Conservation (phyloP, 305 asterid genomes). For the Fraxinus ornus region DNA sequence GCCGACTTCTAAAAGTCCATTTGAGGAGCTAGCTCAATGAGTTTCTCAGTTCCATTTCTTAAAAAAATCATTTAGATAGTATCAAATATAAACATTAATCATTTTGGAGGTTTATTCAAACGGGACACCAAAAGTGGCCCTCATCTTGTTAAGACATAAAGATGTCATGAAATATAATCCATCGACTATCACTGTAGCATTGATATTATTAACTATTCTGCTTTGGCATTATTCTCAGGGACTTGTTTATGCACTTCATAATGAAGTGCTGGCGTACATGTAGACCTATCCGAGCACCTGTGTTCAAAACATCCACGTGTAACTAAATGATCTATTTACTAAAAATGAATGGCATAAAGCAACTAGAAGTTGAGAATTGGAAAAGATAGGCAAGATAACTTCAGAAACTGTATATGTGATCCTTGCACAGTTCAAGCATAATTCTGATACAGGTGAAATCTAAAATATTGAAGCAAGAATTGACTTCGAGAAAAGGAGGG, state of each 20-base stretch:
- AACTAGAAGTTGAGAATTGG: not conserved
- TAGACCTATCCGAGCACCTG: not conserved
- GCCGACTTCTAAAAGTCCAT: not conserved
- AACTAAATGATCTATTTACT: not conserved
- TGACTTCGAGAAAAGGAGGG: not conserved
- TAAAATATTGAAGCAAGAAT: not conserved
- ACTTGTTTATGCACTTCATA: not conserved
- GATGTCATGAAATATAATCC: not conserved
- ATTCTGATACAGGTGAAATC: not conserved
- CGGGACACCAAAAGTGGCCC: not conserved
- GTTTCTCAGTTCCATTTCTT: not conserved
- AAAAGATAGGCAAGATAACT: not conserved
- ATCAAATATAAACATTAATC: not conserved
- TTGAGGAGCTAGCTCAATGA: not conserved
- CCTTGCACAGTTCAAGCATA: conserved; percentile 1
- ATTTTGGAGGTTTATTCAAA: not conserved
- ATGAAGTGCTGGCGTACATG: not conserved
- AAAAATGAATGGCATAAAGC: not conserved
- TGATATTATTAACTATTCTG: not conserved
- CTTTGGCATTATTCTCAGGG: not conserved
- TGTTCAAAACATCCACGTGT: not conserved
- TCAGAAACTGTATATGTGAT: not conserved
- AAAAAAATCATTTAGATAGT: not conserved
- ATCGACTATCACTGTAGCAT: not conserved
- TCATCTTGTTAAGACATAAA: not conserved